A percentile compares a stretch with the other conserved stretches of the same genome.
phyloP scores from a whole-genome alignment of 805 yeast genomes.

The Metahyphopichia silvanorum region DNA sequence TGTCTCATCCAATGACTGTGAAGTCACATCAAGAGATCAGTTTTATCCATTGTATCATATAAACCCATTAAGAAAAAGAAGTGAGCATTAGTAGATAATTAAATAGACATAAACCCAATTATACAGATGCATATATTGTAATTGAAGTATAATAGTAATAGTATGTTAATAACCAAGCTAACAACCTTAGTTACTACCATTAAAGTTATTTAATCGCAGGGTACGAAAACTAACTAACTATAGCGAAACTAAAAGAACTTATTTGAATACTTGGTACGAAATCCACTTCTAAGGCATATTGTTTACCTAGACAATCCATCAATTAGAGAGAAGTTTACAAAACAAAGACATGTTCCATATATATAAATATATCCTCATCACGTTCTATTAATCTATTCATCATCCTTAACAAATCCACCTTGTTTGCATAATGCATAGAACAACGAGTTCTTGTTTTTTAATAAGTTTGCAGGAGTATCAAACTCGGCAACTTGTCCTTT shows the following conservation, averaged over 20 bases:
- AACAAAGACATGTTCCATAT: constrained; percentile 3
- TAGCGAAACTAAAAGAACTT: too few relatives aligned
- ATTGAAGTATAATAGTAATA: not conserved
- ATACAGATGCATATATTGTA: not conserved
- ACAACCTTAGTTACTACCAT: constrained; percentile 1
- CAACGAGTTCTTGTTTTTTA: constrained; percentile 62
- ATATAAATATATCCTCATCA: not conserved
- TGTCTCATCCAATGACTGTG: constrained; percentile 23
- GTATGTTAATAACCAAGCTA: not conserved
- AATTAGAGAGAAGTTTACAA: constrained; percentile 22
- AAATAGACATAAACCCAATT: constrained; percentile 2
- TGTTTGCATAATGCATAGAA: constrained; percentile 80
- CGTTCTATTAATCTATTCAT: constrained; percentile 1
- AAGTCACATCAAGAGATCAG: constrained; percentile 32
- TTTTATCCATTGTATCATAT: constrained; percentile 49
- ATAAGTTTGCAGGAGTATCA: constrained; percentile 65
- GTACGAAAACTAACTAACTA: too few relatives aligned
- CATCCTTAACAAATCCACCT: constrained; percentile 58
- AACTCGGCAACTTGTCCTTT: constrained; percentile 74
- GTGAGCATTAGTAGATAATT: constrained; percentile 52
- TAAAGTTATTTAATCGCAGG: too few relatives aligned
- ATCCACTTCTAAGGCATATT: too few relatives aligned
- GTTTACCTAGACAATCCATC: constrained; percentile 22
- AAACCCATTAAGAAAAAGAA: constrained; percentile 55
- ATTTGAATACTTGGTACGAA: too few relatives aligned